Base-by-base conservation (phyloP, 257 asterid genomes). In the Linderniella brevidens region DNA sequence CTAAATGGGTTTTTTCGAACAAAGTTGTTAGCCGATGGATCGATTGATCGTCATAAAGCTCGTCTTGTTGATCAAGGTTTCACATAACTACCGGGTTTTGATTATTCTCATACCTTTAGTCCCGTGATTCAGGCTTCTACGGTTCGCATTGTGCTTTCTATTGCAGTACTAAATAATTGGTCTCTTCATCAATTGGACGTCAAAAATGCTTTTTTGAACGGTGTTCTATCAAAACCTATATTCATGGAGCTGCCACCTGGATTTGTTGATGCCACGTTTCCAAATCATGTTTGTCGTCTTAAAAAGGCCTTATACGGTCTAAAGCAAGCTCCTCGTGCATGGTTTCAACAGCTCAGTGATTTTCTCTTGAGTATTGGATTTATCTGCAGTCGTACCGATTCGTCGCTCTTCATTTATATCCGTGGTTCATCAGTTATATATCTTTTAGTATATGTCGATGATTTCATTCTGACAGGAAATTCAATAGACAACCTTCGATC, bases 251-350 rank as follows among this genome's bases (percentile, higher is more conserved):
- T 17, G 29, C 13, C 52, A 18, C 0, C 3, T 0, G 35, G 52
- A 13, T 18, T 9, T 0, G 14, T 47, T 13, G 50, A 46, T 18
- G 35, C 50, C 32, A 11, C 1, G 20, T 17, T 16, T 18, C 50
- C 50, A 14, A 9, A 17, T 18, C 50, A 46, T 32, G 50, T 46
- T 8, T 53, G 39, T 17, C 38, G 39, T 7, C 20, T 53, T 8
- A 41, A 29, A n/a, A 19, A 39, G 14, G 20, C 58, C 12, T 15
- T 53, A 4, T 53, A 41, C 15, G 58, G 58, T 7, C 58, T 41
- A 8, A 19, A 20, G 1, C 58, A 53, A 25, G 48, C 58, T n/a
- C 39, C 58, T 1, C n/a, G 48, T 5, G 58, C 49, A 2, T 53
- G 49, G 58, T 53, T 17, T 41, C 13, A 43, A 43, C 8, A 17